phyloP scores from a whole-genome alignment of 2,329 filamentous ascomycete species.

The Cadophora luteo-olivacea region DNA sequence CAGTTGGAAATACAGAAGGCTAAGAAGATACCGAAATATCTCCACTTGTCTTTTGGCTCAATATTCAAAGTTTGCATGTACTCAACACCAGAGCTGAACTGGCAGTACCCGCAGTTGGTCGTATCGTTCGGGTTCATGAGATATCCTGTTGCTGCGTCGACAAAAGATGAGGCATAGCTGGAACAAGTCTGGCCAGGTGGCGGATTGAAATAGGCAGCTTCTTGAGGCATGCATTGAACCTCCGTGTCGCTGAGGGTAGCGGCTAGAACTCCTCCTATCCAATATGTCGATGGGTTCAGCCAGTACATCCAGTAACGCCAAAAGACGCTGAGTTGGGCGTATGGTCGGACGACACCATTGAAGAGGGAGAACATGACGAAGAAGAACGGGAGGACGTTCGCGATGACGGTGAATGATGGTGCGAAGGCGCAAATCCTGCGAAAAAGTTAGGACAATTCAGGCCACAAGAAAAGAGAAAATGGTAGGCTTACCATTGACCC shows the following conservation, averaged over 20 bases:
- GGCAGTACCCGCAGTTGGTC: conserved; percentile 72
- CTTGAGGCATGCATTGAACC: conserved; percentile 57
- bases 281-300: conserved; percentile 72
- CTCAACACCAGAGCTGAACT: conserved; percentile 64
- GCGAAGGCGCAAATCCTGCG: conserved; percentile 79
- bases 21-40: conserved; percentile 74
- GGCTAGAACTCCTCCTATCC: conserved; percentile 73
- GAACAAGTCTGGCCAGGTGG: conserved; percentile 69
- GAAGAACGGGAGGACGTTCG: conserved; percentile 56
- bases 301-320: conserved; percentile 56
- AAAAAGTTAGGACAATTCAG: background rate
- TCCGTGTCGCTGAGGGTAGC: conserved; percentile 61
- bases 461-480: background rate
- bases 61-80: conserved; percentile 67
- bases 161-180: conserved; percentile 68
- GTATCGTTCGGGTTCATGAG: conserved; percentile 66
- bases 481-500: conserved; percentile 62
- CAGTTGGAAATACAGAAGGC: conserved; percentile 75
- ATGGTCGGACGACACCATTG: conserved; percentile 75
- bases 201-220: conserved; percentile 68
- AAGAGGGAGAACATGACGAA: conserved; percentile 71
- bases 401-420: conserved; percentile 78
- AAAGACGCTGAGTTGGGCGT: conserved; percentile 56
- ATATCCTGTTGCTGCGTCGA: conserved; percentile 61
- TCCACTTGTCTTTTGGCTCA: conserved; percentile 67